Evolutionary conservation across 192 early-diverging fungal genomes (phyloP).

Genomic region (Powellomyces hirtus): DNA sequence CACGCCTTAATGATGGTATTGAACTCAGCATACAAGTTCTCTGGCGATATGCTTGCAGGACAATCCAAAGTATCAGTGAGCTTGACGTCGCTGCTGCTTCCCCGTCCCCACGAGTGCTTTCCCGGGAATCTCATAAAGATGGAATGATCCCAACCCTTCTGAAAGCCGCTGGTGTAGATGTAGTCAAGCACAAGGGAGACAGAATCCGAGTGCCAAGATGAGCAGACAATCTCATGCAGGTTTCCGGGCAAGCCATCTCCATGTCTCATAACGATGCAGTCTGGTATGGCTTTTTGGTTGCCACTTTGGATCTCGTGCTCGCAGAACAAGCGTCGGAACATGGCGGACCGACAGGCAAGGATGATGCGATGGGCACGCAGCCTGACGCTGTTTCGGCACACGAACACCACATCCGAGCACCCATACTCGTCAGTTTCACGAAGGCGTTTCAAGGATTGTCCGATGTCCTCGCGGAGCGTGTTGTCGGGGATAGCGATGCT

Average conservation of each 20-base stretch:
- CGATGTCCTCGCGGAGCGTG: slow-evolving; percentile 32
- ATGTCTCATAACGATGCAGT: no score
- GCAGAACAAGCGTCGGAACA: slow-evolving; percentile 33
- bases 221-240: background rate
- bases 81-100: background rate
- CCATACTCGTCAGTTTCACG: slow-evolving; percentile 21
- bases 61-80: background rate
- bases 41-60: background rate
- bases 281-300: no score
- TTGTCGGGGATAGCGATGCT: slow-evolving; percentile 19
- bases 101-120: no score
- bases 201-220: background rate
- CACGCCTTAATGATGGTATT: slow-evolving; percentile 3
- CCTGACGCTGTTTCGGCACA: slow-evolving; percentile 29
- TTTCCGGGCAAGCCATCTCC: no score
- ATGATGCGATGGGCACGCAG: slow-evolving; percentile 50
- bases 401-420: slow-evolving; percentile 34
- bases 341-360: slow-evolving; percentile 40
- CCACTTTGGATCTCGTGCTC: slow-evolving; percentile 1
- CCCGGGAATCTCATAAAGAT: background rate
- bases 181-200: slow-evolving; percentile 44
- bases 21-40: slow-evolving; percentile 18
- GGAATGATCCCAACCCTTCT: slow-evolving; percentile 16
- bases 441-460: slow-evolving; percentile 30
- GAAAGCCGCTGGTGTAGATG: slow-evolving; percentile 47